Conservation (phyloP, 1,284 basidiomycete species). For the Chondrostereum purpureum region DNA sequence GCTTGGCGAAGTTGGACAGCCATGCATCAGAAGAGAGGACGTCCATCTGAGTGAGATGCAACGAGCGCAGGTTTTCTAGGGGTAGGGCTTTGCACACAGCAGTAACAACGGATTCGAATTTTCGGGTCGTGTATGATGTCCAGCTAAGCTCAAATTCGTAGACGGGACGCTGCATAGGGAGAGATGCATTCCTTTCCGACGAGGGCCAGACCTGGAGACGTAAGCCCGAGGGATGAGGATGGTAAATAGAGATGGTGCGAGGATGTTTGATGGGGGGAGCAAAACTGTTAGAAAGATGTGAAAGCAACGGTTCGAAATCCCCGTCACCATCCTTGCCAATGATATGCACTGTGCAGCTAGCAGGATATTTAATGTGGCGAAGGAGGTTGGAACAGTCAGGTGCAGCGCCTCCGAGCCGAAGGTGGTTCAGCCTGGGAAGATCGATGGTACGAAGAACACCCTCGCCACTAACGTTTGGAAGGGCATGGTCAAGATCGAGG, state of each 20-base stretch:
- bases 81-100: constrained; percentile 8
- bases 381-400: constrained; percentile 17
- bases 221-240: not conserved
- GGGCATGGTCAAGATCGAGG: constrained; percentile 16
- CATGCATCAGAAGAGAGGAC: constrained; percentile 4
- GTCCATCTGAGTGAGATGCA: constrained; percentile 6
- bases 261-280: not conserved
- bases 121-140: not conserved
- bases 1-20: constrained; percentile 6
- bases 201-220: not conserved
- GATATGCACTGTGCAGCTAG: constrained; percentile 14
- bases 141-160: not conserved
- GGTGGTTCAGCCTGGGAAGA: constrained; percentile 15
- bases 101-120: not conserved
- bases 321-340: constrained; percentile 15
- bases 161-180: not conserved
- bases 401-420: constrained; percentile 15
- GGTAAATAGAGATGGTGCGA: not conserved
- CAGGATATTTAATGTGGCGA: constrained; percentile 15
- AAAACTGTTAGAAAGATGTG: constrained; percentile 1
- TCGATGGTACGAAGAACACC: constrained; percentile 11
- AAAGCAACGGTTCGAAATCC: not conserved
- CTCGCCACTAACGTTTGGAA: constrained; percentile 13
- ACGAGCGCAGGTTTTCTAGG: constrained; percentile 2
- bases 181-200: not conserved